A percentile compares a stretch with the other conserved stretches of the same genome.
Conservation (phyloP, 805 yeast genomes). For the Cyberlindnera suaveolens region DNA sequence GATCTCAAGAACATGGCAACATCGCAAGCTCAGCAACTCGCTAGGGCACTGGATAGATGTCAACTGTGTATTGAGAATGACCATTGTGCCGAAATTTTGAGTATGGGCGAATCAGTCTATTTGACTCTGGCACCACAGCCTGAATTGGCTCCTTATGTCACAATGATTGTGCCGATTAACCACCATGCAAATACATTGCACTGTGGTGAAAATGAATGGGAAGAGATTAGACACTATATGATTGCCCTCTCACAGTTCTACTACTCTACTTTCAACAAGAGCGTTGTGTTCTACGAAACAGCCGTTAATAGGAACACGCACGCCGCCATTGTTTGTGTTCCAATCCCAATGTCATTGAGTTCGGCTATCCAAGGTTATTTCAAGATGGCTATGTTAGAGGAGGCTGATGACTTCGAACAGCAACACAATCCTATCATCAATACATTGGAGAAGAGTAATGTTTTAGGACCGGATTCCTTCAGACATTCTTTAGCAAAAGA, state of each 20-base stretch:
- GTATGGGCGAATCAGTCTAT: slow-evolving; percentile 32
- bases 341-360: slow-evolving; percentile 30
- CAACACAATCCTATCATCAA: slow-evolving; percentile 30
- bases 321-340: slow-evolving; percentile 37
- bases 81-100: slow-evolving; percentile 25
- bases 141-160: slow-evolving; percentile 27
- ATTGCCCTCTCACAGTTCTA: slow-evolving; percentile 34
- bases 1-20: slow-evolving; percentile 26
- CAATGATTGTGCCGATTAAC: slow-evolving; percentile 35
- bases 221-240: slow-evolving; percentile 39
- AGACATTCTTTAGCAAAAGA: slow-evolving; percentile 36
- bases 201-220: slow-evolving; percentile 38
- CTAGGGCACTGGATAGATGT: slow-evolving; percentile 30
- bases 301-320: slow-evolving; percentile 30
- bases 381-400: slow-evolving; percentile 32
- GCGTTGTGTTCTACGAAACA: slow-evolving; percentile 41
- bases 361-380: slow-evolving; percentile 34
- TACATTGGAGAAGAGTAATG: slow-evolving; percentile 25
- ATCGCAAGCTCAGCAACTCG: slow-evolving; percentile 21
- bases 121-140: slow-evolving; percentile 35
- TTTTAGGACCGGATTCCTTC: slow-evolving; percentile 23
- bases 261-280: slow-evolving; percentile 25
- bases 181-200: slow-evolving; percentile 35
- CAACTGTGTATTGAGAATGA: slow-evolving; percentile 30
- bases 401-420: slow-evolving; percentile 33